phyloP scores from a whole-genome alignment of 179 eudicot species.

The Carnegiea gigantea region DNA sequence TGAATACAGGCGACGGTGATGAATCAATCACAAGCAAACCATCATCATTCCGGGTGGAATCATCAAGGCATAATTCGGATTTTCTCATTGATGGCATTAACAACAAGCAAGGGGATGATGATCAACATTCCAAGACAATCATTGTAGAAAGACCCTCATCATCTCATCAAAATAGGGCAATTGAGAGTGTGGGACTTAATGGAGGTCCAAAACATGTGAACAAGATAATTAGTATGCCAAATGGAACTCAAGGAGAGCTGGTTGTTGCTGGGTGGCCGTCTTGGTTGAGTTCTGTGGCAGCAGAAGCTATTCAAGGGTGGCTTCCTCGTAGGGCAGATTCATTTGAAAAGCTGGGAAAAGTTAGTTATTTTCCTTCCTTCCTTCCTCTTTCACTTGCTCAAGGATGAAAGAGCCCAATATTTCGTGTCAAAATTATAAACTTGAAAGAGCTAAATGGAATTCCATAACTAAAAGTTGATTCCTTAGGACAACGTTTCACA shows the following conservation, averaged over 20 bases:
- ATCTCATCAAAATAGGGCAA: slow-evolving; percentile 37
- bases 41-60: slow-evolving; percentile 24
- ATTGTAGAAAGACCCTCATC: slow-evolving; percentile 39
- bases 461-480: not conserved
- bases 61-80: slow-evolving; percentile 25
- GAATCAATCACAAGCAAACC: slow-evolving; percentile 21
- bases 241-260: slow-evolving; percentile 31
- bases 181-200: slow-evolving; percentile 32
- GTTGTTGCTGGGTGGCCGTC: slow-evolving; percentile 55
- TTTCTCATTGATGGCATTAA: not conserved
- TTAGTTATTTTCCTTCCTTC: slow-evolving; percentile 22
- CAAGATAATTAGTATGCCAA: slow-evolving; percentile 26
- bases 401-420: not conserved
- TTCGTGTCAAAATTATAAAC: not conserved
- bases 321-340: slow-evolving; percentile 48
- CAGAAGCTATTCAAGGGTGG: slow-evolving; percentile 59
- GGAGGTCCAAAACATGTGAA: slow-evolving; percentile 31
- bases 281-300: slow-evolving; percentile 55
- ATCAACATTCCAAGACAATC: slow-evolving; percentile 27
- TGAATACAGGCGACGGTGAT: slow-evolving; percentile 16
- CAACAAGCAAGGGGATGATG: slow-evolving; percentile 24
- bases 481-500: not conserved
- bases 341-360: slow-evolving; percentile 55
- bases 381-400: not conserved
- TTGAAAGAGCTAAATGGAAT: not conserved